Evolutionary conservation across 2,329 filamentous ascomycete species (phyloP).

Genomic region (Pseudogymnoascus sp.): DNA sequence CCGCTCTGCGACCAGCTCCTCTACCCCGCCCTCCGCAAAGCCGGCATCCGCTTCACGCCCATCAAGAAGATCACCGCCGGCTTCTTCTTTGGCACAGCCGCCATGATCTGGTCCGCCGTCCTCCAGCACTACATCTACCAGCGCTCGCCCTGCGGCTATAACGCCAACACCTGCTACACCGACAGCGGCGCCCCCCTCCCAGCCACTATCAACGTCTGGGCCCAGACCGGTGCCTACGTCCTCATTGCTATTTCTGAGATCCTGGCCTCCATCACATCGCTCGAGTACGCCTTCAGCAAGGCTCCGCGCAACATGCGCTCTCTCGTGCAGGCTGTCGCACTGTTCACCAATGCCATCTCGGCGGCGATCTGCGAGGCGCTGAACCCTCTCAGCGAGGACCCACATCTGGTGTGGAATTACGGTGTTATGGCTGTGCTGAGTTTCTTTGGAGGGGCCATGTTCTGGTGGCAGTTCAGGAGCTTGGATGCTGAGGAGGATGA

Average conservation of each 20-base stretch:
- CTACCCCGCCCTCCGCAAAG: conserved; percentile 49
- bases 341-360: conserved; percentile 52
- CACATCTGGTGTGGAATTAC: conserved; percentile 34
- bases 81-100: conserved; percentile 44
- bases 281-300: conserved; percentile 70
- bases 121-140: conserved; percentile 54
- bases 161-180: conserved; percentile 38
- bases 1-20: conserved; percentile 45
- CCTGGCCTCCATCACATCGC: conserved; percentile 58
- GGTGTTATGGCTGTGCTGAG: conserved; percentile 22
- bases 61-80: conserved; percentile 52
- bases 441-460: conserved; percentile 22
- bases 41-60: conserved; percentile 48
- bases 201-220: conserved; percentile 45
- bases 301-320: conserved; percentile 63
- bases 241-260: conserved; percentile 54
- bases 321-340: conserved; percentile 49
- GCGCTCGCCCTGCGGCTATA: conserved; percentile 44
- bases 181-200: conserved; percentile 24
- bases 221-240: conserved; percentile 43
- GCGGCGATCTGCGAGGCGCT: conserved; percentile 42
- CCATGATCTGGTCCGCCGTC: conserved; percentile 50
- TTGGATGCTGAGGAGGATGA: conserved; percentile 27
- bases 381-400: conserved; percentile 37
- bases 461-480: conserved; percentile 25